Evolutionary conservation across 208 protist genomes (phyloP).

Genomic region (Trypanosomatidae sp.): DNA sequence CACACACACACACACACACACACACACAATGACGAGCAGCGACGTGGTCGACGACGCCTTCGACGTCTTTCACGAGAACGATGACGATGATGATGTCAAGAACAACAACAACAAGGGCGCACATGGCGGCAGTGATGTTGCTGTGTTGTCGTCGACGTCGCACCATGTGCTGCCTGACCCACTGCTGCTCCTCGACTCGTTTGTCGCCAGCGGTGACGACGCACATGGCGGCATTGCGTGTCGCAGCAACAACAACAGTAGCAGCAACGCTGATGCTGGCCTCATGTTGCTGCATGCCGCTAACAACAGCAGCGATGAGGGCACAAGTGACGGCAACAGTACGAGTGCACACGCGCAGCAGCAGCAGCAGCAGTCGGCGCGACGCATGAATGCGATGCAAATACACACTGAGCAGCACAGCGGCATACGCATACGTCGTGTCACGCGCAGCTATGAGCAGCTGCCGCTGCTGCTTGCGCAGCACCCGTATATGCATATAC

Average conservation of each 20-base stretch:
- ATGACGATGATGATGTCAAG: not conserved
- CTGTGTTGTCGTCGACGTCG: too few species aligned
- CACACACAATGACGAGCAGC: not conserved
- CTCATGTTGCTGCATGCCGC: not conserved
- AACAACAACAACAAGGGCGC: not conserved
- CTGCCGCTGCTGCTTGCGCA: slow-evolving; percentile 34
- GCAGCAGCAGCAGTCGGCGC: not conserved
- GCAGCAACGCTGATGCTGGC: not conserved
- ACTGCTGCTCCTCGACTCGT: too few species aligned
- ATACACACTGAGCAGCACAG: slow-evolving; percentile 4
- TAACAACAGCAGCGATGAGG: not conserved
- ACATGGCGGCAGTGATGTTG: too few species aligned
- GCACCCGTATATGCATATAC: slow-evolving; percentile 34
- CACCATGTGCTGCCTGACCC: too few species aligned
- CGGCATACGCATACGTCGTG: slow-evolving; percentile 36
- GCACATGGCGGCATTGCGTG: too few species aligned
- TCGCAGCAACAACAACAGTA: slow-evolving; percentile 1
- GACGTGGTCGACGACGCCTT: slow-evolving; percentile 46
- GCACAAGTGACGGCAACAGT: not conserved
- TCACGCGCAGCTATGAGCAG: slow-evolving; percentile 43
- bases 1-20: not conserved
- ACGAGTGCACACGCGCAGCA: not conserved
- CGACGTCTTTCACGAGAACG: slow-evolving; percentile 16
- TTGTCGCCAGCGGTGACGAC: too few species aligned
- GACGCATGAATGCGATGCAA: not conserved